Conservation (phyloP, 164 flowering plant genomes). For the Vitis rupestris region DNA sequence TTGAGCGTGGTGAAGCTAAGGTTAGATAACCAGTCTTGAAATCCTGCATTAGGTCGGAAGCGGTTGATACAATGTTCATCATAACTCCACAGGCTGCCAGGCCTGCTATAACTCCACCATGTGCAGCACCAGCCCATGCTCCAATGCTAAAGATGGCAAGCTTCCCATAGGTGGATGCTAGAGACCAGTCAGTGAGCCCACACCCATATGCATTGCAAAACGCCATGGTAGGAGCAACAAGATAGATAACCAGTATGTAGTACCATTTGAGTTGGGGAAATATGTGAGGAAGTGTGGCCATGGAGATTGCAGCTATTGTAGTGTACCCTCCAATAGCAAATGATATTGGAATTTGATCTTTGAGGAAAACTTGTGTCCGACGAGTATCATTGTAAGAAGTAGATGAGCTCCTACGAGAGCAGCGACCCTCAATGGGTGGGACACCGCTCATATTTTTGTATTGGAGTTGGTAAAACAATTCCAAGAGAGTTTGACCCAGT, state of each 20-base stretch:
- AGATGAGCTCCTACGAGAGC: conserved; percentile 4
- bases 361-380: conserved; percentile 32
- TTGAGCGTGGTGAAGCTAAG: conserved; percentile 51
- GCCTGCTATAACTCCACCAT: conserved; percentile 52
- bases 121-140: conserved; percentile 45
- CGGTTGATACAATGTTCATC: conserved; percentile 55
- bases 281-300: conserved; percentile 30
- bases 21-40: conserved; percentile 61
- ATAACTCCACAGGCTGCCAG: conserved; percentile 47
- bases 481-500: conserved; percentile 24
- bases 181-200: conserved; percentile 58
- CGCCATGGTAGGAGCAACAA: conserved; percentile 40
- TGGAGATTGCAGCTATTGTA: conserved; percentile 30
- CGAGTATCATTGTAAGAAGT: conserved; percentile 28
- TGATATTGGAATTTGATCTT: conserved; percentile 40
- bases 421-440: conserved; percentile 17
- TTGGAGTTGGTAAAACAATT: conserved; percentile 19
- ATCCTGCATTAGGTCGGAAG: conserved; percentile 51
- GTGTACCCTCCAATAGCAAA: conserved; percentile 30
- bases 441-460: background rate
- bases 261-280: conserved; percentile 51
- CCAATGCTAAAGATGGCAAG: conserved; percentile 46
- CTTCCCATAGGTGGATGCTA: conserved; percentile 49
- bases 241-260: conserved; percentile 33
- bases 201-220: conserved; percentile 59